Base-by-base conservation (phyloP, 305 asterid species). In the Rubia tinctorum region DNA sequence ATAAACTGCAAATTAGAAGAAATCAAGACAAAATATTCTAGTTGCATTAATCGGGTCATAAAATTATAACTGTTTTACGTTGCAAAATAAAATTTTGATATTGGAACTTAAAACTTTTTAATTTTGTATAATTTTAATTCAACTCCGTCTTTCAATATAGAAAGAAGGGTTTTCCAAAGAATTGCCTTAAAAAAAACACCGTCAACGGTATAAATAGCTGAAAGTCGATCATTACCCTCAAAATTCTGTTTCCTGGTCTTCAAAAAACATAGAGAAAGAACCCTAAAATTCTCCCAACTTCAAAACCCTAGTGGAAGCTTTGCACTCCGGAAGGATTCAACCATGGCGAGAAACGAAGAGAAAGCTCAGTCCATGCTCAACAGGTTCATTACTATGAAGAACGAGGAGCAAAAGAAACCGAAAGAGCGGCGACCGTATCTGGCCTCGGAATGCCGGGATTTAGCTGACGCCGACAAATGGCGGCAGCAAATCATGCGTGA, bases 271-370 rank as follows among this genome's bases (percentile, higher is more conserved):
- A 51, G 59, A 17, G 59, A 8, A 14, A 25, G 34, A 23, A 45
- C 62, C 69, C 58, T 11, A 15, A 72, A 43, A 43, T 20, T 1
- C 17, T 17, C 49, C 66, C 64, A 65, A 18, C 64, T 27, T 23
- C 40, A 62, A 42, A 74, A 55, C 74, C 72, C 22, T 61, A 62
- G 55, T 7, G 69, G 49, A 63, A 34, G 8, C 63, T n/a, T 39
- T 18, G 53, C 53, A 43, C 40, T 51, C 14, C 73, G 25, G n/a
- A 30, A 27, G 47, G 47, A 7, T 34, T 43, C 80, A 77, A 68
- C 89, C 88, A 92, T 92, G 99, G 98, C 98, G 80, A 95, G 99
- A 71, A 95, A 95, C 79, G 97, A 95, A 69, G 99, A 92, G 95
- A 95, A 95, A 82, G 96, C 99, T 44, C 99, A 95, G 78, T 95